Evolutionary conservation across 169 alveolate species (phyloP), one percentile per base, ranked within the genome.

Genomic region (Hepatocystis sp.): DNA sequence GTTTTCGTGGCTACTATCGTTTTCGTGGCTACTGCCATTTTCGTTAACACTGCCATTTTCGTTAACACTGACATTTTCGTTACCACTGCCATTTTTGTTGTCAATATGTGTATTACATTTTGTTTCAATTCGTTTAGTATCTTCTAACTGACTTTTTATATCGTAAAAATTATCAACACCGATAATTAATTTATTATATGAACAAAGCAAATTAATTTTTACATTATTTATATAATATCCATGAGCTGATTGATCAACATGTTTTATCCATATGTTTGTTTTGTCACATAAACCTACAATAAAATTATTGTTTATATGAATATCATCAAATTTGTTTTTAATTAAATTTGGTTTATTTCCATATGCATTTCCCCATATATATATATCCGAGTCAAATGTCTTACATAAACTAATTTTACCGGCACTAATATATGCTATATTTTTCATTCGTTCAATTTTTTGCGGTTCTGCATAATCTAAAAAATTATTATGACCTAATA

Each of bases 231-330:
- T 58, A 49, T 71, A 71, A 36, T 56, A 71, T 0, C 86, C 86
- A 40, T 71, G 86, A 23, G 86, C 39, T 1, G 25, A n/a, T 2
- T 32, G 36, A 39, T 71, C 40, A 32, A 71, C 58, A 17, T 58
- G 55, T 71, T 71, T 71, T n/a, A 71, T 64, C 86, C 86, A 71
- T 4, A 71, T 56, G 17, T 71, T 71, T 44, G 42, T 71, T 49
- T 71, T 27, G 1, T 21, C 51, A 34, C 76, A 71, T 44, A 71
- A 28, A 27, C 78, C 86, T 1, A 71, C 58, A 17, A 71, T 56
- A 71, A 42, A 71, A 71, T 71, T 71, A 30, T 8, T 47, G 39
- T 71, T 71, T 8, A 71, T 58, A 42, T 56, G 46, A 64, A 71
- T 56, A 42, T 28, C 49, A 44, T 49, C 52, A 61, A 71, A 71